These are phyloP conservation scores for Monoraphidium neglectum DNA, from an alignment of 139 green algal genomes.

Conservation along the genomic window DNA sequence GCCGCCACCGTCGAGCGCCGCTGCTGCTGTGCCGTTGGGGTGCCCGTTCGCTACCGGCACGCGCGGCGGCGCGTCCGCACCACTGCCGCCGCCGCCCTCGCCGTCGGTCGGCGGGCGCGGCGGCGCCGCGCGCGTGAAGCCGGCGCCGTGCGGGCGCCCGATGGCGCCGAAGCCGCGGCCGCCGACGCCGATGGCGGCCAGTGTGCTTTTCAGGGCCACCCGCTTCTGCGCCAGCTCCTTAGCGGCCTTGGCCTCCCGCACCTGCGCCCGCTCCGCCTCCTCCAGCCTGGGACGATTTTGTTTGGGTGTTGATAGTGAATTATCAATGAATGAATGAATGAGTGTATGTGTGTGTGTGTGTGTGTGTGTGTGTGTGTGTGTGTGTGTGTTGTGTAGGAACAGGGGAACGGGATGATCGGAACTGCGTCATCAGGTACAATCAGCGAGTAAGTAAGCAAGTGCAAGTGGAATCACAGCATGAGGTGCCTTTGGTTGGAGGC, in stretches of 20 bases:
- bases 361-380: too few species aligned
- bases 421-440: too few species aligned
- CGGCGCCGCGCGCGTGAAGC: background rate
- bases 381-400: too few species aligned
- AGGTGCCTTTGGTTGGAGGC: too few species aligned
- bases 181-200: constrained; percentile 24
- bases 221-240: constrained; percentile 14
- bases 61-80: background rate
- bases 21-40: constrained; percentile 14
- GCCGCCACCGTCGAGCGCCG: constrained; percentile 1
- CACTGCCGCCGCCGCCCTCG: background rate
- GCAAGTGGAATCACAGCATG: too few species aligned
- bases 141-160: background rate
- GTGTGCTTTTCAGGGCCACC: constrained; percentile 6
- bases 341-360: too few species aligned
- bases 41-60: background rate
- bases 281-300: constrained; percentile 16
- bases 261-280: constrained; percentile 16
- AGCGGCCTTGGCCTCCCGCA: background rate
- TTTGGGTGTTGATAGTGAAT: too few species aligned
- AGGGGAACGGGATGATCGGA: too few species aligned
- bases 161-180: background rate
- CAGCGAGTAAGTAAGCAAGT: too few species aligned
- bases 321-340: too few species aligned
- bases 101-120: background rate